Evolutionary conservation across 2,329 filamentous ascomycete species (phyloP).

Genomic region (Colletotrichum eremochloae): DNA sequence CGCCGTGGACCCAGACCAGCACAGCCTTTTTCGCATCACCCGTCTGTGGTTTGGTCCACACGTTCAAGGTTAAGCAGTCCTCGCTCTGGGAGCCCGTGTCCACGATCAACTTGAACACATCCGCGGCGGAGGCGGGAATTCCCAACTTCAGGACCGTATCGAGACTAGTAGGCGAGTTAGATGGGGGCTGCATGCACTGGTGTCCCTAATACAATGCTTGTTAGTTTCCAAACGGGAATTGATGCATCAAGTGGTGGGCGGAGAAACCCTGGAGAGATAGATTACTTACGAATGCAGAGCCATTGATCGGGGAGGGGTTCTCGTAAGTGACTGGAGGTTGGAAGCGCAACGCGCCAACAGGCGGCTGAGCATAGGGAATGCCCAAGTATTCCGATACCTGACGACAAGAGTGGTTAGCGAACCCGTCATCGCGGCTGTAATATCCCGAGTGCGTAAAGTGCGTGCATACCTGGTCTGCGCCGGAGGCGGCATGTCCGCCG

Average conservation of each 20-base stretch:
- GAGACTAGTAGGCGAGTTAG: neutral
- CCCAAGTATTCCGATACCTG: constrained; percentile 52
- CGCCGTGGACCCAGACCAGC: constrained; percentile 60
- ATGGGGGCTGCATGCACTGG: constrained; percentile 34
- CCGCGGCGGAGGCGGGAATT: constrained; percentile 31
- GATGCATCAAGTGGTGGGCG: neutral
- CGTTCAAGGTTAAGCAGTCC: constrained; percentile 55
- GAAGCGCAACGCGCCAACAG: constrained; percentile 67
- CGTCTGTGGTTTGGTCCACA: constrained; percentile 54
- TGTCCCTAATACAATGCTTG: constrained; percentile 15
- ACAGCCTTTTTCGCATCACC: constrained; percentile 55
- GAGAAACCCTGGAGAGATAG: neutral
- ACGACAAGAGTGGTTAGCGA: neutral
- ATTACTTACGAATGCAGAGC: constrained; percentile 32
- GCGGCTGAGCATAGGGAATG: constrained; percentile 67
- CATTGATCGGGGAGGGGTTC: constrained; percentile 20
- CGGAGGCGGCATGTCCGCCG: constrained; percentile 29
- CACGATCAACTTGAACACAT: constrained; percentile 20
- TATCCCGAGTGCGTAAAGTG: neutral
- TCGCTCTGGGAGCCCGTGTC: constrained; percentile 46
- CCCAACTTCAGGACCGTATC: constrained; percentile 29
- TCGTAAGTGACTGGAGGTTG: constrained; percentile 32
- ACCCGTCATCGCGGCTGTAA: too few relatives aligned
- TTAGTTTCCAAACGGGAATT: neutral
- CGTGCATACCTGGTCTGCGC: constrained; percentile 27